Base-by-base conservation (phyloP, 2,329 filamentous ascomycete species). In the Arthrobotrys sinensis region DNA sequence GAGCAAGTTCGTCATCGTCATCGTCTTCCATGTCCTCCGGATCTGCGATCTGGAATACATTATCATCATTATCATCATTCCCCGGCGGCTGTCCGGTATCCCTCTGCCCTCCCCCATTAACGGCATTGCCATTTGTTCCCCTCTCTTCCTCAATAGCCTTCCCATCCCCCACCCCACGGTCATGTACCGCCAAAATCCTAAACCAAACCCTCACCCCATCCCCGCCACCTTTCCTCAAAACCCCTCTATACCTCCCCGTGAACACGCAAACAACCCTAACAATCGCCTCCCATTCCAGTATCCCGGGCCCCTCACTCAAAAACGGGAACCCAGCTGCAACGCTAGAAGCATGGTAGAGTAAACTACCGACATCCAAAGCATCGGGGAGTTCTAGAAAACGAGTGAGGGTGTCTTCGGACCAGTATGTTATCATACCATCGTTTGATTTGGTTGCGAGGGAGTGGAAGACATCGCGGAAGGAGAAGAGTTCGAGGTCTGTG, bases 291-390 rank as follows among this genome's bases (percentile, higher is more conserved):
- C 91, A 88, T 7, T 91, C 90, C 60, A 94, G 84, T 1, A 93
- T 90, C 1, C 88, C 90, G 0, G 92, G 92, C 0, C 91, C 91
- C 1, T 68, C 89, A 65, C 89, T 87, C 1, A 92, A 86, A 80
- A 93, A 93, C 0, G 92, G 92, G 76, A 94, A 93, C 0, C 91
- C 90, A 36, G 90, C 92, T 0, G 93, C 86, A 80, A 91, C 92
- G 3, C 90, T 91, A 1, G 91, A 83, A 87, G 93, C 91, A 81
- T 92, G 90, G 82, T 92, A 93, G 53, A 93, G 82, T 50, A 93
- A 87, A 1, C 90, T 88, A 3, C 91, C 91, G 6, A 89, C 91
- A 63, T 87, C 88, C 28, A 93, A 85, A 28, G 90, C 87, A 82
- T 93, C 91, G 2, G 92, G 92, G 19, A 94, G 87, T 84, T 92